Percentiles rank a stretch among this genome's conserved stretches.
Evolutionary conservation across 192 early-diverging fungal species (phyloP).

Genomic region (Funneliformis mosseae): DNA sequence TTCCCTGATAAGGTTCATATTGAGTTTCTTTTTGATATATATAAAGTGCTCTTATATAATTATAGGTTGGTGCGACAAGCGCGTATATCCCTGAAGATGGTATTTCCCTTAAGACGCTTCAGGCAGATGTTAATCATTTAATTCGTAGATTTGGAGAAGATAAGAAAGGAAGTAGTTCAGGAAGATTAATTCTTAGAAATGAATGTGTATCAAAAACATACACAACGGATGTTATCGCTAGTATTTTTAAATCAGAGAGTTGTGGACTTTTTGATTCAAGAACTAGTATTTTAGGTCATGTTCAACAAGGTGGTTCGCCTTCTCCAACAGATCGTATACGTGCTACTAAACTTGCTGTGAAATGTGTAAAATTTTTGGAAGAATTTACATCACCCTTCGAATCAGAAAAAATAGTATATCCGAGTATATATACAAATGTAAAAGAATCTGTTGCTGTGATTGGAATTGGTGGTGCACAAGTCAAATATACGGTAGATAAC

Average conservation of each 20-base stretch:
- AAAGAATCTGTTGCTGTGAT: constrained; percentile 72
- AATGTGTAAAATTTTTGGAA: constrained; percentile 85
- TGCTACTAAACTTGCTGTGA: constrained; percentile 84
- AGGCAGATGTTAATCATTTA: constrained; percentile 84
- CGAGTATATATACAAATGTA: constrained; percentile 60
- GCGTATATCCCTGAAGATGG: constrained; percentile 95
- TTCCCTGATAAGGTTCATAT: not conserved
- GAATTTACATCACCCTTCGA: constrained; percentile 53
- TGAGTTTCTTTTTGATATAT: not conserved
- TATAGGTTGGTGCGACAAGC: constrained; percentile 78
- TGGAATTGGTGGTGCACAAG: constrained; percentile 78
- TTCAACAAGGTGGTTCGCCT: constrained; percentile 94
- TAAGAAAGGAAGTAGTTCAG: constrained; percentile 69
- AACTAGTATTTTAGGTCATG: constrained; percentile 89
- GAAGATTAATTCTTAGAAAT: constrained; percentile 84
- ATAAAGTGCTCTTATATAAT: not conserved
- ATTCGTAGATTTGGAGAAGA: constrained; percentile 78
- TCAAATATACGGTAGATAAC: constrained; percentile 61
- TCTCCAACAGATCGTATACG: constrained; percentile 94
- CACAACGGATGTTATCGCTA: constrained; percentile 84
- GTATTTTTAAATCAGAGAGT: constrained; percentile 87
- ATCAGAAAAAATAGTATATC: constrained; percentile 49
- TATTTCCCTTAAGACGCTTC: constrained; percentile 74
- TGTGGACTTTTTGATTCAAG: constrained; percentile 87
- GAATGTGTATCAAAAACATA: constrained; percentile 80